Evolutionary conservation across 2,329 filamentous ascomycete genomes (phyloP).

Genomic region (Fusarium sp.): DNA sequence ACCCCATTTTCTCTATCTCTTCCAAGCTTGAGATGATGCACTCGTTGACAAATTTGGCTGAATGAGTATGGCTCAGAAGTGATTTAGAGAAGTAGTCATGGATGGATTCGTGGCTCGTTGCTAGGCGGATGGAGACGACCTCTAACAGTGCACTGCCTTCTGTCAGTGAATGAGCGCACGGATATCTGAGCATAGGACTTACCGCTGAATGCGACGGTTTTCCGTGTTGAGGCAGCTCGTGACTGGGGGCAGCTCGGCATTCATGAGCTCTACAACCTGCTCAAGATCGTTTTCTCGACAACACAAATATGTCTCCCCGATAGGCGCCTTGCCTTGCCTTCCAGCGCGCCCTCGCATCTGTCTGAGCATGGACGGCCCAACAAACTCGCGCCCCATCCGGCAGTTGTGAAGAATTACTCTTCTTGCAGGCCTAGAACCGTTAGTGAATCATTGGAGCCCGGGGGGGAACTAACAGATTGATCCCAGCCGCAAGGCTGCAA

Average conservation of each 20-base stretch:
- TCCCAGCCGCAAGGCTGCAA: conserved; percentile 84
- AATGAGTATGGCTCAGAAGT: conserved; percentile 70
- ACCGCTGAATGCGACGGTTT: conserved; percentile 76
- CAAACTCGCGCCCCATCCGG: conserved; percentile 79
- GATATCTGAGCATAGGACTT: conserved; percentile 12
- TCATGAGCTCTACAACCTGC: conserved; percentile 76
- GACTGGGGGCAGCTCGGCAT: conserved; percentile 77
- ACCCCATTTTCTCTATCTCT: conserved; percentile 66
- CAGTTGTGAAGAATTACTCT: conserved; percentile 81
- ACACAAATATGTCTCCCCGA: conserved; percentile 83
- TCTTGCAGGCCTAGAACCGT: conserved; percentile 64
- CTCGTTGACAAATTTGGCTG: conserved; percentile 60
- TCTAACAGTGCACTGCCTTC: conserved; percentile 74
- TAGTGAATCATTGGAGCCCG: conserved; percentile 15
- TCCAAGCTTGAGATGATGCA: conserved; percentile 70
- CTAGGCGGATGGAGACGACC: conserved; percentile 75
- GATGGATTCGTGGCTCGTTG: conserved; percentile 73
- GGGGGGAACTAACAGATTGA: conserved; percentile 67
- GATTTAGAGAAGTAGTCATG: conserved; percentile 77
- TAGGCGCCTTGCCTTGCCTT: conserved; percentile 81
- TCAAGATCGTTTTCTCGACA: conserved; percentile 77
- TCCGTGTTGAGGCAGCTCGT: conserved; percentile 76
- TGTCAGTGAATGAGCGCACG: conserved; percentile 18
- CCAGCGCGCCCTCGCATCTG: conserved; percentile 86
- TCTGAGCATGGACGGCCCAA: conserved; percentile 83